Evolutionary conservation across 768 basidiomycete species (phyloP), one percentile per base, ranked within the genome.

Genomic region (Lenzites betulinus): DNA sequence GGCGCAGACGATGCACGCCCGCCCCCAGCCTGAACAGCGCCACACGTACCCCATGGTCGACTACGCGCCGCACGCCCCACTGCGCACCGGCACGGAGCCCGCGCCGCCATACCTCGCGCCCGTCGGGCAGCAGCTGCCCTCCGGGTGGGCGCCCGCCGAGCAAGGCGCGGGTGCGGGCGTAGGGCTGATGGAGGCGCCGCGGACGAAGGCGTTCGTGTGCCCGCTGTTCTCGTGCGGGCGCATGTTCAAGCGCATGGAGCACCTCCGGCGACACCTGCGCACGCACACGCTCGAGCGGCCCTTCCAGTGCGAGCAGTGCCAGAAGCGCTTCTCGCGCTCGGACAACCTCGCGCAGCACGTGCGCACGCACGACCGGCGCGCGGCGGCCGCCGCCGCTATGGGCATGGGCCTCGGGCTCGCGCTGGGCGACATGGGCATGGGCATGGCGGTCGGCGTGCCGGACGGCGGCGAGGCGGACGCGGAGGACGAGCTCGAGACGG

Each of bases 271-370:
- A 44, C 94, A 96, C 72, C 75, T 94, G 30, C 82, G 92, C 59
- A 93, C 93, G 9, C 94, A 96, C 70, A 95, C 93, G 26, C 83
- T 92, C 83, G 93, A 95, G 73, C 78, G 88, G 39, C 93, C 94
- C 0, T 95, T 85, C 73, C 78, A 79, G 54, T 95, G 94, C 70
- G 76, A 81, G 44, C 75, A 78, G 25, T 96, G 94, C 72, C 78
- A 80, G 68, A 93, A 92, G 79, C 81, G 83, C 61, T 97, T 97
- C 74, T 92, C 90, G 65, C 79, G 93, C 69, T 88, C 87, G 69
- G 95, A 96, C 71, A 95, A 95, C 68, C 81, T 98, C 41, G 85
- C 83, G 22, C 93, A 96, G 73, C 95, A 98, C 71, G 70, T 88
- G 59, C 83, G 92, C 62, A 93, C 92, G 49, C 95, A 96, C 74